Base-by-base conservation (phyloP, 768 basidiomycete genomes). In the Trametes sanguinea region DNA sequence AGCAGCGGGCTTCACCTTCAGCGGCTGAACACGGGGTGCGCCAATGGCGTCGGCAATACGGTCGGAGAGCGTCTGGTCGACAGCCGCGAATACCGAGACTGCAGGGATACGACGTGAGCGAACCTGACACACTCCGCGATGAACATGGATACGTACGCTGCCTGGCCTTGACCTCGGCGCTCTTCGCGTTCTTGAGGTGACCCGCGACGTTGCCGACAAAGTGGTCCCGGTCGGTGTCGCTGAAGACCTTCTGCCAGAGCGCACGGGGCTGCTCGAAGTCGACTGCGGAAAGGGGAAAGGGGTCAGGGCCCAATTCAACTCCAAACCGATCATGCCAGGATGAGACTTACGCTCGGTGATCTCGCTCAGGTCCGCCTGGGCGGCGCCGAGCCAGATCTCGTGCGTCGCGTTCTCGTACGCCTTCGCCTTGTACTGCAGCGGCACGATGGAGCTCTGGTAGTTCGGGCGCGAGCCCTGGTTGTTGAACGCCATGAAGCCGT, bases 401-500 rank as follows among this genome's bases (percentile, higher is more conserved):
- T 96, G 93, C 59, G 76, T 77, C 37, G 71, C 75, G 47, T 66
- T 53, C 52, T 75, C 67, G 68, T 74, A 67, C 78, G 80, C 47
- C 77, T 76, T 75, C 33, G 70, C 76, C 61, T 76, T 73, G 80
- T 89, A 73, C n/a, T 76, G 73, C 60, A 97, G 82, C 7, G 92
- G 89, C 48, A 80, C 75, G 71, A 94, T 83, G 51, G 82, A 82
- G 76, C 88, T 90, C 77, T 88, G 85, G 81, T 96, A 97, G 81
- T 92, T 94, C 63, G 95, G 93, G 27, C 92, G 83, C 61, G 78
- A 73, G 64, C 93, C 95, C 76, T 96, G 94, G 71, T 87, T 92
- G 71, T 86, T 75, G 76, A 86, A 85, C 1, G 85, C 78, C 75
- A 77, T 81, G 7, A 76, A 58, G 22, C 95, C 95, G 68, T 91